These are phyloP conservation scores for Rhynchospora pubera DNA, from an alignment of 176 grass and related monocot species.

Conservation along the genomic window DNA sequence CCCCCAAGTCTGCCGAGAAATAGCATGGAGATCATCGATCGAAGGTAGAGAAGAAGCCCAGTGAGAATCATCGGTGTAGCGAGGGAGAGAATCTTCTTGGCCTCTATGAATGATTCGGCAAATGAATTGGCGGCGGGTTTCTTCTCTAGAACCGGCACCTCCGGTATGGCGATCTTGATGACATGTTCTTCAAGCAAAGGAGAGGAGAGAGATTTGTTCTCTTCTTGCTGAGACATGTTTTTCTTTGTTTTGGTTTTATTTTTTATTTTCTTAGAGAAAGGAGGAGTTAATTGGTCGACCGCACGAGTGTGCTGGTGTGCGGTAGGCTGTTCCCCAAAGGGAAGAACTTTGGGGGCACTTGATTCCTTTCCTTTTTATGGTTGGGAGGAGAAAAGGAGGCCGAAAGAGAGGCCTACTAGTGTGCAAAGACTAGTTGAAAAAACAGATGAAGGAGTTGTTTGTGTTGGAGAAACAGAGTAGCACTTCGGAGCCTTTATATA, in stretches of 20 bases:
- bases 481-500: not conserved
- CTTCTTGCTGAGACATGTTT: not conserved
- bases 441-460: no score
- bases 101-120: slow-evolving; percentile 16
- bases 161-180: not conserved
- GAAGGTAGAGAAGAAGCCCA: slow-evolving; percentile 65
- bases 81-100: slow-evolving; percentile 41
- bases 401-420: not conserved
- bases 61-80: slow-evolving; percentile 71
- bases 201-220: not conserved
- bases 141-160: not conserved
- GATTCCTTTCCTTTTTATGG: not conserved
- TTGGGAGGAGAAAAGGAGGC: not conserved
- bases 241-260: not conserved
- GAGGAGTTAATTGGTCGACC: not conserved
- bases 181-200: not conserved
- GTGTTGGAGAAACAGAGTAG: not conserved
- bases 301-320: not conserved
- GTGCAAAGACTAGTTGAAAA: no score
- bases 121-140: not conserved
- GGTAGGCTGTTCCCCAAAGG: not conserved
- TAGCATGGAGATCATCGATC: slow-evolving; percentile 90
- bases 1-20: slow-evolving; percentile 66
- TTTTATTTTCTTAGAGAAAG: not conserved
- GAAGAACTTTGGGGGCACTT: not conserved